Evolutionary conservation across 768 basidiomycete genomes (phyloP).

Genomic region (Naematelia aurantialba): DNA sequence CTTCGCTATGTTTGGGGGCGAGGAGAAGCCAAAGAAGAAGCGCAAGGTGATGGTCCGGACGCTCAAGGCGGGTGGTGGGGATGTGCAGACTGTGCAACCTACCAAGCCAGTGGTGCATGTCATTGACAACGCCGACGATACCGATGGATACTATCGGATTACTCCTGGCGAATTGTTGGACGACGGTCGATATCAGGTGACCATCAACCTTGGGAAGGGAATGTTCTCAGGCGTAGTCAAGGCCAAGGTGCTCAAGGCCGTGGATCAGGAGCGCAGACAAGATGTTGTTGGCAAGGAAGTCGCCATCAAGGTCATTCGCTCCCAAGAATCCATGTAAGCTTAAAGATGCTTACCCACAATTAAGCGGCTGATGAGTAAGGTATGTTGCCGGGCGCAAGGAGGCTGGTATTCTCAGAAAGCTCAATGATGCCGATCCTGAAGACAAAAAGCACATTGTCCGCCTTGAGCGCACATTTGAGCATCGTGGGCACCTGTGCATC

Average conservation of each 20-base stretch:
- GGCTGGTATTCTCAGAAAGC: conserved; percentile 77
- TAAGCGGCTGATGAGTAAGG: conserved; percentile 57
- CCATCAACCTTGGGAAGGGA: conserved; percentile 90
- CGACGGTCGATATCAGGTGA: conserved; percentile 87
- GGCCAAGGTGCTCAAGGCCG: conserved; percentile 68
- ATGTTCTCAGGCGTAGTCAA: conserved; percentile 98
- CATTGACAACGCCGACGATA: conserved; percentile 83
- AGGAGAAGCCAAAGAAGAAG: conserved; percentile 57
- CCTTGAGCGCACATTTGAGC: conserved; percentile 92
- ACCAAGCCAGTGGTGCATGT: conserved; percentile 54
- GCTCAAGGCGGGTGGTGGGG: conserved; percentile 15
- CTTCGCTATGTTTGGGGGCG: conserved; percentile 65
- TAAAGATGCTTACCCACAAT: too few species aligned
- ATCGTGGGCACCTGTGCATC: conserved; percentile 90
- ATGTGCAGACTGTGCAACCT: conserved; percentile 49
- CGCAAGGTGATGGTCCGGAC: conserved; percentile 27
- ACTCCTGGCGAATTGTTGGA: conserved; percentile 93
- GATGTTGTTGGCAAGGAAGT: conserved; percentile 68
- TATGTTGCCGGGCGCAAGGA: conserved; percentile 93
- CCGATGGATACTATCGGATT: conserved; percentile 92
- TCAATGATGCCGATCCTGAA: conserved; percentile 84
- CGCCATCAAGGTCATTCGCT: conserved; percentile 93
- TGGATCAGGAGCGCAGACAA: conserved; percentile 53
- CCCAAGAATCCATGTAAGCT: conserved; percentile 92
- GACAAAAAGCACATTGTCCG: conserved; percentile 95